Base-by-base conservation (phyloP, 2,329 filamentous ascomycete genomes). In the Pseudophaeomoniella oleicola region DNA sequence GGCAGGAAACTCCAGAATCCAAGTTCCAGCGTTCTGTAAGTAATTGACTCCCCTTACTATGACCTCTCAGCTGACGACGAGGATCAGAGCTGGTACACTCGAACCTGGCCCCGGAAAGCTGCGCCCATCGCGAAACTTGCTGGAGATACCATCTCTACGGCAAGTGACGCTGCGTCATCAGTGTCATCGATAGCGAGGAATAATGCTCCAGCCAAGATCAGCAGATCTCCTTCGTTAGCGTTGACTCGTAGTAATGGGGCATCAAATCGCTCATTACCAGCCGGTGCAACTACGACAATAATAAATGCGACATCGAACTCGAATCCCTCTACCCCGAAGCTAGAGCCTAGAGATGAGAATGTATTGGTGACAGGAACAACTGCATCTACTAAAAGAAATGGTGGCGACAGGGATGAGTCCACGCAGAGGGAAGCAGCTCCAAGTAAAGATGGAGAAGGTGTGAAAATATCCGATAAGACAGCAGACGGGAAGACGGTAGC, bases 51-150 rank as follows among this genome's bases (percentile, higher is more conserved):
- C 22, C 6, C 22, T n/a, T n/a, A n/a, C 22, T 27, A 9, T 27
- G 22, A 9, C n/a, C 9, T 27, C 22, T 6, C n/a, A 9, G 22
- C 22, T 27, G 22, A 27, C 22, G n/a, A 27, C n/a, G 22, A 17
- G n/a, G 14, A 32, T 35, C 41, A 60, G 55, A 56, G 50, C 36
- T 65, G 62, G 62, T 63, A 65, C 44, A 58, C 55, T 17, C 58
- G 55, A 37, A 58, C 59, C 16, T 67, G 64, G 64, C 60, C 62
- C 27, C 55, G 56, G 22, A 68, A 67, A 48, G 60, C 64, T 34
- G 54, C 58, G 27, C 58, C 64, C 35, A 53, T 66, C 46, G 64
- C 63, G 40, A 59, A 67, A 53, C 57, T 66, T 50, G 62, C 61
- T 42, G 57, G 58, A 47, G 64, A 67, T 50, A 66, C 60, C 47